phyloP scores from a whole-genome alignment of 1,284 basidiomycete species.

The Rhodotorula sp. region DNA sequence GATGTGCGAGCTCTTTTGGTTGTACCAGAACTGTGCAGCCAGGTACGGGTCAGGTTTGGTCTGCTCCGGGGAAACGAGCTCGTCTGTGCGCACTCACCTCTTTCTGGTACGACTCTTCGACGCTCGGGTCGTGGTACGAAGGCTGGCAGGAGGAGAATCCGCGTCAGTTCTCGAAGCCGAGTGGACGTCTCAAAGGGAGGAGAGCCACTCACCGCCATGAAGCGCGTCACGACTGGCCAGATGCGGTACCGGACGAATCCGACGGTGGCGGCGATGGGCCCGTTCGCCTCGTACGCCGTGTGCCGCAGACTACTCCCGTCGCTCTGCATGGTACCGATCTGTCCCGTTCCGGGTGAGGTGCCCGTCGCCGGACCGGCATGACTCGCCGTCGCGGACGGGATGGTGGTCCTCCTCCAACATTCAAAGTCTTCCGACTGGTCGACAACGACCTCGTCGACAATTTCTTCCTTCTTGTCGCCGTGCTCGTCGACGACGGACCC shows the following conservation, averaged over 20 bases:
- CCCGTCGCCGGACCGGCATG: slow-evolving; percentile 20
- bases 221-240: slow-evolving; percentile 22
- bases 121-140: slow-evolving; percentile 23
- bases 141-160: not conserved
- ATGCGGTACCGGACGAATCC: slow-evolving; percentile 29
- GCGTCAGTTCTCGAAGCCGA: not conserved
- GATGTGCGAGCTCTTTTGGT: slow-evolving; percentile 44
- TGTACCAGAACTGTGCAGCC: slow-evolving; percentile 27
- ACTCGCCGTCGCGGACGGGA: slow-evolving; percentile 22
- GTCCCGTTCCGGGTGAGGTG: slow-evolving; percentile 24
- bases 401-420: slow-evolving; percentile 25
- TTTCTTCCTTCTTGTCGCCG: slow-evolving; percentile 21
- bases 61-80: rapidly evolving
- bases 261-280: slow-evolving; percentile 5
- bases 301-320: slow-evolving; percentile 26
- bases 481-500: slow-evolving; percentile 4
- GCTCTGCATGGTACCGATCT: slow-evolving; percentile 30
- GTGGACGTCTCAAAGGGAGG: not conserved
- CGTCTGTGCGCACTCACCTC: slow-evolving; percentile 16
- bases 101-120: slow-evolving; percentile 39
- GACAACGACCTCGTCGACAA: slow-evolving; percentile 39
- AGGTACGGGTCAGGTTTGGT: not conserved
- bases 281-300: slow-evolving; percentile 32
- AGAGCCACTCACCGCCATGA: slow-evolving; percentile 18
- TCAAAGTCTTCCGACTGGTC: slow-evolving; percentile 28